phyloP scores from a whole-genome alignment of 768 basidiomycete species.

The Lactarius vividus region DNA sequence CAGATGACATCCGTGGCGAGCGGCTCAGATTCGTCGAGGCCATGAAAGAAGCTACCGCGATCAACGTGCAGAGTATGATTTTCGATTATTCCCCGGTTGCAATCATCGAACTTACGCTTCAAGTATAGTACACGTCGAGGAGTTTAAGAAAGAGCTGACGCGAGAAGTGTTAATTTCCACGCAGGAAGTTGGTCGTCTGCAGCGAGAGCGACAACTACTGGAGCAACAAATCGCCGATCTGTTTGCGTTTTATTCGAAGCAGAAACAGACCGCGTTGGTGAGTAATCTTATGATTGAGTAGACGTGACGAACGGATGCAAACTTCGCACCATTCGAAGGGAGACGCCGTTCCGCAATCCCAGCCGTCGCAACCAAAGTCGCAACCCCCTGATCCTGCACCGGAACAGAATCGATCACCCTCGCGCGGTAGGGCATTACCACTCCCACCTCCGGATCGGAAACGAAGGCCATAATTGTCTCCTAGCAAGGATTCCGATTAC shows the following conservation, averaged over 20 bases:
- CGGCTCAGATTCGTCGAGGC: constrained; percentile 85
- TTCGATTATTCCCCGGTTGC: neutral
- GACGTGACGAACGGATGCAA: neutral
- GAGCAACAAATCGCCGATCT: constrained; percentile 73
- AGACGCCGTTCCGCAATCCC: constrained; percentile 5
- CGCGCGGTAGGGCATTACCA: constrained; percentile 20
- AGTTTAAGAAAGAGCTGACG: constrained; percentile 79
- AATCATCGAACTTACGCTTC: constrained; percentile 17
- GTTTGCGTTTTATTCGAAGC: constrained; percentile 69
- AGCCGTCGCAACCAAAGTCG: constrained; percentile 1
- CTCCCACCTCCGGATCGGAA: constrained; percentile 16
- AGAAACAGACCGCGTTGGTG: constrained; percentile 43
- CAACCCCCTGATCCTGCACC: constrained; percentile 14
- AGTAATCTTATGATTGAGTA: neutral
- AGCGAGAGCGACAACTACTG: constrained; percentile 60
- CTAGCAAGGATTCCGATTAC: neutral
- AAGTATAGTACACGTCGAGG: constrained; percentile 71
- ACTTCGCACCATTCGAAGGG: constrained; percentile 3
- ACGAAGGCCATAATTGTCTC: constrained; percentile 1
- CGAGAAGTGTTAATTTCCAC: constrained; percentile 73
- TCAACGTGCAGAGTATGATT: constrained; percentile 71
- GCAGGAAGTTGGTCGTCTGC: constrained; percentile 65
- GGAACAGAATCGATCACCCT: constrained; percentile 8
- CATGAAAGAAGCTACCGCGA: constrained; percentile 90
- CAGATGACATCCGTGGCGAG: constrained; percentile 82